Percentiles rank a stretch among this genome's conserved stretches.
Conservation (phyloP, 1,284 basidiomycete genomes). For the Pseudomicrostroma phylloplanum region DNA sequence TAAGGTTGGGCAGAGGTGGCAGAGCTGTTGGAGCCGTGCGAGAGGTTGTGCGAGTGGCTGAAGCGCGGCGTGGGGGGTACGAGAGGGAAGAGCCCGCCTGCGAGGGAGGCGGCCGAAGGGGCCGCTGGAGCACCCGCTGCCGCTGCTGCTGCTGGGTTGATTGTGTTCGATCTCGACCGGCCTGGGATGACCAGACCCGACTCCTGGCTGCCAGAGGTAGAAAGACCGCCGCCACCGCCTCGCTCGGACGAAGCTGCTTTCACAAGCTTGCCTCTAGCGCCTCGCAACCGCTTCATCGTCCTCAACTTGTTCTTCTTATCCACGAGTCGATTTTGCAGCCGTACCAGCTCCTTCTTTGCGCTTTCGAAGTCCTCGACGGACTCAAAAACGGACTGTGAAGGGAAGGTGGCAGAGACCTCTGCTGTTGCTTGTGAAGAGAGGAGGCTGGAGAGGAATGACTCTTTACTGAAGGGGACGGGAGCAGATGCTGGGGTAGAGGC, state of each 20-base stretch:
- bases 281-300: background rate
- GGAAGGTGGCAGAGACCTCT: conserved; percentile 1
- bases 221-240: background rate
- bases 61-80: background rate
- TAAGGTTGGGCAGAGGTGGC: background rate
- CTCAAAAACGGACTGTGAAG: background rate
- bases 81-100: background rate
- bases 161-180: background rate
- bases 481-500: background rate
- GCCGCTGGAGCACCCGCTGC: background rate
- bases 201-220: background rate
- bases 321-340: background rate
- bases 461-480: background rate
- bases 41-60: background rate
- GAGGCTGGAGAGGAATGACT: background rate
- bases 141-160: background rate
- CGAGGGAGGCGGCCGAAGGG: background rate
- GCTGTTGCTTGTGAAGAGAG: conserved; percentile 1
- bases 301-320: background rate
- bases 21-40: background rate
- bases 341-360: background rate
- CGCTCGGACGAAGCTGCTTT: background rate
- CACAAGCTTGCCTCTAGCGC: conserved; percentile 3
- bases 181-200: background rate
- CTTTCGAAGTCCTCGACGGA: conserved; percentile 3